These are phyloP conservation scores for Orbilia quercus DNA, from an alignment of 2,329 filamentous ascomycete genomes.

Conservation along the genomic window DNA sequence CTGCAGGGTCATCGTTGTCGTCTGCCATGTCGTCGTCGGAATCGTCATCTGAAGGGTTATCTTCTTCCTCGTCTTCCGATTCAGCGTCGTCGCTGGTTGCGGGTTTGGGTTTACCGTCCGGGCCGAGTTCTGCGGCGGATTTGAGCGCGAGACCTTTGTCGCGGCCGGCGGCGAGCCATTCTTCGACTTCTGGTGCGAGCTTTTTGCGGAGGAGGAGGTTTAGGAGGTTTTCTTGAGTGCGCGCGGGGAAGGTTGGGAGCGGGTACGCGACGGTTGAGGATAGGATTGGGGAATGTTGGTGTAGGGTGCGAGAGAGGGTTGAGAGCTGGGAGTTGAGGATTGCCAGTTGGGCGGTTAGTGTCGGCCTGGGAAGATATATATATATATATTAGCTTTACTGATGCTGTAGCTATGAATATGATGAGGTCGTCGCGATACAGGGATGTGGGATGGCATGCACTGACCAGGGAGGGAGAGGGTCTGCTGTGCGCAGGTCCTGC, in stretches of 20 bases:
- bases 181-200: constrained; percentile 69
- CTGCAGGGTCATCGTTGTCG: constrained; percentile 14
- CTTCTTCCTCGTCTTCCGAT: constrained; percentile 19
- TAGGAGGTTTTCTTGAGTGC: constrained; percentile 65
- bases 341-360: constrained; percentile 3
- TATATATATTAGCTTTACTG: no score
- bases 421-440: constrained; percentile 21
- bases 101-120: constrained; percentile 19
- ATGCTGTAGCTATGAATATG: no score
- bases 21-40: constrained; percentile 49
- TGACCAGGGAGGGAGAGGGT: constrained; percentile 67
- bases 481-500: constrained; percentile 65
- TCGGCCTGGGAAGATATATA: constrained; percentile 6
- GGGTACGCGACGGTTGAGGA: constrained; percentile 69
- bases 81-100: constrained; percentile 31
- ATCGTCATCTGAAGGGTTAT: constrained; percentile 18
- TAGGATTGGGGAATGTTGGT: constrained; percentile 67
- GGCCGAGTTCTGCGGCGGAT: neutral
- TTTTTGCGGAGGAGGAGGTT: constrained; percentile 70
- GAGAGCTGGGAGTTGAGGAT: constrained; percentile 68
- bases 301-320: constrained; percentile 68
- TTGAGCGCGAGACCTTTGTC: constrained; percentile 56
- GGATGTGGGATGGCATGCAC: constrained; percentile 18
- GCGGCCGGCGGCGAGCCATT: constrained; percentile 69
- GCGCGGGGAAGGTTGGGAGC: constrained; percentile 67